Conservation (phyloP, 495 filamentous ascomycete genomes). For the Chaetomium tenue region DNA sequence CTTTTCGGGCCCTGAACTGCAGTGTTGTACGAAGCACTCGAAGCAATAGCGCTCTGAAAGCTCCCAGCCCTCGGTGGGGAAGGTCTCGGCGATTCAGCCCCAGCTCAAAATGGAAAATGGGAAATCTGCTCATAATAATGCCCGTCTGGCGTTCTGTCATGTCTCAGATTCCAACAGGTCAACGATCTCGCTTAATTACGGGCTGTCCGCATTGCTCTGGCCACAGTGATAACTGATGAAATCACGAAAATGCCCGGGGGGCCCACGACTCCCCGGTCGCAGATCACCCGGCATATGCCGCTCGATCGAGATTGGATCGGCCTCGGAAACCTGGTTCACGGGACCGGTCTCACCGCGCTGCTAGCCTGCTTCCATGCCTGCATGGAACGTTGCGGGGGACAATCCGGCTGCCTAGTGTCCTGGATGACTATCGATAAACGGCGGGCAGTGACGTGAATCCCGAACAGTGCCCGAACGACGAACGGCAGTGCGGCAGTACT, state of each 20-base stretch:
- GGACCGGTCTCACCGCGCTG: constrained; percentile 22
- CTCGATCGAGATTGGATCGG: constrained; percentile 36
- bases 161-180: constrained; percentile 4
- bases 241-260: background rate
- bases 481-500: background rate
- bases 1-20: background rate
- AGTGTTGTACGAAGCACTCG: background rate
- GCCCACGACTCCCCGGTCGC: constrained; percentile 1
- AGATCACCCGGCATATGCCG: constrained; percentile 27
- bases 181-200: background rate
- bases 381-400: background rate
- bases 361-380: background rate
- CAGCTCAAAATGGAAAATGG: background rate
- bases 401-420: background rate
- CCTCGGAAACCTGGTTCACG: constrained; percentile 27
- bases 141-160: background rate
- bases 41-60: background rate
- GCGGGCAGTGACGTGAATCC: background rate
- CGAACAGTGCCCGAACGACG: background rate
- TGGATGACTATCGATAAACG: background rate
- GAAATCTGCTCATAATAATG: background rate
- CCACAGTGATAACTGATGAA: background rate
- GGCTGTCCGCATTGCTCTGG: background rate
- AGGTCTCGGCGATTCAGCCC: background rate
- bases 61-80: background rate